Evolutionary conservation across 1,139 yeast species (phyloP), one percentile per base, ranked within the genome.

Genomic region (Diutina ranongensis): DNA sequence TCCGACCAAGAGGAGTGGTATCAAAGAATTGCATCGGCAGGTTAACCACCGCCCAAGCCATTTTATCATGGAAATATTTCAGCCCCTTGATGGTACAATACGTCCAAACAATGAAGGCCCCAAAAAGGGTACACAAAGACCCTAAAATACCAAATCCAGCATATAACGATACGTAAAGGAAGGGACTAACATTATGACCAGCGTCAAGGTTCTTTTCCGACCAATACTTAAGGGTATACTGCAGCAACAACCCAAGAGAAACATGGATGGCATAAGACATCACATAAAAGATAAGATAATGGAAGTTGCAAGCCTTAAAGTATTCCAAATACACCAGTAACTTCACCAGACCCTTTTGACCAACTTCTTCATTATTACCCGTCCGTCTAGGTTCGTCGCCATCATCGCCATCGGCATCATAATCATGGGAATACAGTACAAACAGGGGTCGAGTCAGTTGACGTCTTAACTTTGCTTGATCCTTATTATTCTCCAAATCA

Each of bases 11-110:
- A n/a, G 73, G 73, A 0, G 72, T 67, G 13, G 72, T 67, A 49
- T 68, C 73, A 49, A 67, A 68, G 50, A 67, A 67, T 2, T 68
- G 61, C 73, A 68, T 68, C 35, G 73, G 73, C 2, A 71, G 60
- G 48, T 68, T 58, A 48, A 67, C 57, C 1, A 68, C 64, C n/a
- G 62, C 53, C 40, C 53, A 49, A 3, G 70, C 68, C 70, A 67
- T 64, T 25, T 57, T 59, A 47, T 65, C 67, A 50, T 68, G 73
- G 54, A 67, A 64, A 47, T 55, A 55, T 34, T 48, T 58, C n/a
- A 71, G 59, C 8, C 67, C 69, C 45, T 55, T 57, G 28, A 66
- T 56, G 20, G 50, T 59, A 48, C 67, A 60, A 46, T 51, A 62
- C 2, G 61, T 57, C 65, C 68, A 64, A n/a, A 67, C 52, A 35